phyloP scores from a whole-genome alignment of 2,329 filamentous ascomycete species.

The Mariannaea elegans region DNA sequence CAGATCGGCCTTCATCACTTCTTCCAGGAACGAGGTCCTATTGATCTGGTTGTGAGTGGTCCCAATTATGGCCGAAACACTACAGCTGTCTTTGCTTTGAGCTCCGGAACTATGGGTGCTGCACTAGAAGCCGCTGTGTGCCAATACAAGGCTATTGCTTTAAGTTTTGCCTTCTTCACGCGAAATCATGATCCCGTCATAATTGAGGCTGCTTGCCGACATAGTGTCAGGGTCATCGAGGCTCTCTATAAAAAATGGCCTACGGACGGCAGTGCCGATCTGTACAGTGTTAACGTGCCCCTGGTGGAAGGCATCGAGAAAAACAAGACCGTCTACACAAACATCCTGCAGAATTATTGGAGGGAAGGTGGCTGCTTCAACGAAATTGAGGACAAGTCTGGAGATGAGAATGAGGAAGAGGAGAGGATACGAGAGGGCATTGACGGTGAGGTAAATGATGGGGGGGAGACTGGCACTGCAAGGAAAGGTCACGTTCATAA shows the following conservation, averaged over 20 bases:
- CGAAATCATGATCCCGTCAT: slow-evolving; percentile 84
- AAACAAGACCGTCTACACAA: slow-evolving; percentile 81
- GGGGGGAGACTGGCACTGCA: slow-evolving; percentile 36
- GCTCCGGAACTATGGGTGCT: slow-evolving; percentile 79
- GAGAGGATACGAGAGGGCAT: slow-evolving; percentile 75
- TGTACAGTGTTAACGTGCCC: slow-evolving; percentile 94
- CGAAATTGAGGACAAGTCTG: slow-evolving; percentile 73
- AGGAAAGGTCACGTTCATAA: slow-evolving; percentile 72
- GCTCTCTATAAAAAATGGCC: slow-evolving; percentile 80
- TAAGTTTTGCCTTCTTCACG: slow-evolving; percentile 91
- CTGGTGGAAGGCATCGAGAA: slow-evolving; percentile 78
- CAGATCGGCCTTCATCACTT: slow-evolving; percentile 86
- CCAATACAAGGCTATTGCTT: slow-evolving; percentile 75
- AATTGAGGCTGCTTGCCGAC: slow-evolving; percentile 78
- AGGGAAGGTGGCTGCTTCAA: slow-evolving; percentile 84
- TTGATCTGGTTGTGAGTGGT: slow-evolving; percentile 81
- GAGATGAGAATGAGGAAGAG: slow-evolving; percentile 76
- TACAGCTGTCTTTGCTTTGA: slow-evolving; percentile 80
- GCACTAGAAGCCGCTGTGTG: slow-evolving; percentile 82
- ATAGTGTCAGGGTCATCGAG: slow-evolving; percentile 81
- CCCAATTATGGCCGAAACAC: slow-evolving; percentile 88
- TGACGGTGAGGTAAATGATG: slow-evolving; percentile 55
- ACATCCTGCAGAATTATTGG: slow-evolving; percentile 94
- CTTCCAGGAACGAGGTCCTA: slow-evolving; percentile 74
- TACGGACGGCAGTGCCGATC: slow-evolving; percentile 70